phyloP scores from a whole-genome alignment of 2,329 filamentous ascomycete genomes.

The Colletotrichum echinochloae region DNA sequence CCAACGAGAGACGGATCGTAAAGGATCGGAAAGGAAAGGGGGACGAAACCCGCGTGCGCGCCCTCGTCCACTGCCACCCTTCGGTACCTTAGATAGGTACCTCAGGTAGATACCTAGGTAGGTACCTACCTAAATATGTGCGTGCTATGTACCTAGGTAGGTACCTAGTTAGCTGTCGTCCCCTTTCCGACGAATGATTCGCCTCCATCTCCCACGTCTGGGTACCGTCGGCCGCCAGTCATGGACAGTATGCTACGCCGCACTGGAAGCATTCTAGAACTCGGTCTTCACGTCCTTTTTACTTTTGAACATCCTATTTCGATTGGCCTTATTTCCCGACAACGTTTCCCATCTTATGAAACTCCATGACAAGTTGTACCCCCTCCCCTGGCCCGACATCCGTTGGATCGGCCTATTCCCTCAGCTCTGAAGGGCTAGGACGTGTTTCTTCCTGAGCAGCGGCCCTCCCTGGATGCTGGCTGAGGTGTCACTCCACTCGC shows the following conservation, averaged over 20 bases:
- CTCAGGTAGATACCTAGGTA: too few relatives aligned
- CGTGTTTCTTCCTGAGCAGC: constrained; percentile 38
- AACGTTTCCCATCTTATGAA: not conserved
- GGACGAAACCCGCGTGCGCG: not conserved
- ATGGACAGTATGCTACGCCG: constrained; percentile 4
- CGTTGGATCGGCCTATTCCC: constrained; percentile 15
- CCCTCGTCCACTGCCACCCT: constrained; percentile 26
- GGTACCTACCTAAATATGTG: too few relatives aligned
- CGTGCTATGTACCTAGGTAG: too few relatives aligned
- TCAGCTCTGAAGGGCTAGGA: constrained; percentile 18
- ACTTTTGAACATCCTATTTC: not conserved
- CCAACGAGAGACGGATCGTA: not conserved
- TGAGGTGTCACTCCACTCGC: constrained; percentile 35
- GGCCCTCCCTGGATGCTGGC: constrained; percentile 35
- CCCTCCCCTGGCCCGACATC: not conserved
- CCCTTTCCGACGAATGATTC: constrained; percentile 27
- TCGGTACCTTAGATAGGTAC: too few relatives aligned
- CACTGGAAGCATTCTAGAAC: constrained; percentile 35
- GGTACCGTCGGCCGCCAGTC: constrained; percentile 14
- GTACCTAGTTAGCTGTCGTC: constrained; percentile 7
- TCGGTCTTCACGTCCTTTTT: constrained; percentile 20
- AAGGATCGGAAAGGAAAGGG: not conserved
- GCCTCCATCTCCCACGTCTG: constrained; percentile 14
- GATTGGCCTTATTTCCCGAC: not conserved
- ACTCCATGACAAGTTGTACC: constrained; percentile 22